Base-by-base conservation (phyloP, 2,329 filamentous ascomycete species). In the Parastagonospora avenae region DNA sequence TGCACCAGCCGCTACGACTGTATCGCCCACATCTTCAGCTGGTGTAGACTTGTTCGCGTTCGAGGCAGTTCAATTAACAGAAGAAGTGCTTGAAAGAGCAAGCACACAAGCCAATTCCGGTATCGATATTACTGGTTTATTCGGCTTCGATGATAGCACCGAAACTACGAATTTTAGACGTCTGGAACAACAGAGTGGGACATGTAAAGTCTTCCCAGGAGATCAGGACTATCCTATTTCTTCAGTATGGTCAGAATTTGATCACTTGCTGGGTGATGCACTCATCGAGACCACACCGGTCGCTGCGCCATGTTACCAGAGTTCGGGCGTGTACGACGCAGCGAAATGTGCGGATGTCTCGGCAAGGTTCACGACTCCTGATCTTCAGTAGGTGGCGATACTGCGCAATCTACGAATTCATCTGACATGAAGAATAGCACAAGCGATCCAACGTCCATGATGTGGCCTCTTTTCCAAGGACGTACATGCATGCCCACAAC, bases 131-230 rank as follows among this genome's bases (percentile, higher is more conserved):
- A 12, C 28, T 24, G 42, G 46, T 2, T 27, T 57, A 8, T 42
- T 40, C 76, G 79, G 19, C 71, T 81, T 59, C 14, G 51, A 50
- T 2, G 33, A 41, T 8, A 47, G 15, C n/a, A 43, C 42, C 33
- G 36, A 35, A 8, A n/a, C n/a, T n/a, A n/a, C n/a, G n/a, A n/a
- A n/a, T n/a, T n/a, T n/a, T n/a, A 41, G 16, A 31, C 2, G 16
- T 14, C 8, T 24, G 14, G 28, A 46, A 29, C 28, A 38, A 31
- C 28, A 32, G 27, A 52, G 35, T 33, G 50, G 48, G 11, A 27
- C 38, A 16, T 68, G 63, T 42, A 66, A 66, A 45, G 56, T 46
- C 0, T 66, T 57, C 27, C 62, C 63, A 4, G 61, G 58, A 10
- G 65, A 68, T 32, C 11, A 33, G 9, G 37, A 53, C 6, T 67